A percentile compares a stretch with the other conserved stretches of the same genome.
Evolutionary conservation across 306 rosid genomes (phyloP).

Genomic region (Cicer chorassanicum): DNA sequence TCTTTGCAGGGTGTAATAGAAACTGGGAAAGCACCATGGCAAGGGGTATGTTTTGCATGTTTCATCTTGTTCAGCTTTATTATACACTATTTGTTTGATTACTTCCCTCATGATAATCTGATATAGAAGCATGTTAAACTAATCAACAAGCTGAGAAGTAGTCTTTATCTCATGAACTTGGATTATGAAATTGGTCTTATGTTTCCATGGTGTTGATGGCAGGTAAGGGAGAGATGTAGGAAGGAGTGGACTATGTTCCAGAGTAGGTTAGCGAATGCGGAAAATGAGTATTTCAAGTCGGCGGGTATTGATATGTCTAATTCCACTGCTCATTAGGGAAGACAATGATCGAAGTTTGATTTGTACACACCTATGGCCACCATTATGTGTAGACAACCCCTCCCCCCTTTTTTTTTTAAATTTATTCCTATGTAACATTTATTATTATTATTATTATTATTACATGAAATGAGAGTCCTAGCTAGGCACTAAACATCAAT

Average conservation of each 20-base stretch:
- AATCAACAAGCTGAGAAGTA: neutral
- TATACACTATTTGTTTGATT: neutral
- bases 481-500: slow-evolving; percentile 32
- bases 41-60: slow-evolving; percentile 67
- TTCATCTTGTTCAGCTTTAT: slow-evolving; percentile 15
- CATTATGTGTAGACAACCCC: slow-evolving; percentile 34
- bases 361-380: slow-evolving; percentile 44
- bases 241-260: slow-evolving; percentile 98
- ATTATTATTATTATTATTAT: slow-evolving; percentile 8
- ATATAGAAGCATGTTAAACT: neutral
- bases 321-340: slow-evolving; percentile 57
- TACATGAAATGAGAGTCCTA: slow-evolving; percentile 38
- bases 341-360: slow-evolving; percentile 33
- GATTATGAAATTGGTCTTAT: slow-evolving; percentile 22
- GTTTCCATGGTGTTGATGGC: slow-evolving; percentile 35
- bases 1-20: slow-evolving; percentile 69
- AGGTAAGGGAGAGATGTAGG: slow-evolving; percentile 94
- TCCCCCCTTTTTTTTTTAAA: neutral
- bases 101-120: neutral
- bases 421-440: slow-evolving; percentile 27
- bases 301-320: slow-evolving; percentile 52
- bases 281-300: slow-evolving; percentile 64
- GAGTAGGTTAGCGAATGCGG: slow-evolving; percentile 73
- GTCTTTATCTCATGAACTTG: neutral
- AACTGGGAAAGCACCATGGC: slow-evolving; percentile 86